Base-by-base conservation (phyloP, 768 basidiomycete genomes). In the Hericium erinaceus region DNA sequence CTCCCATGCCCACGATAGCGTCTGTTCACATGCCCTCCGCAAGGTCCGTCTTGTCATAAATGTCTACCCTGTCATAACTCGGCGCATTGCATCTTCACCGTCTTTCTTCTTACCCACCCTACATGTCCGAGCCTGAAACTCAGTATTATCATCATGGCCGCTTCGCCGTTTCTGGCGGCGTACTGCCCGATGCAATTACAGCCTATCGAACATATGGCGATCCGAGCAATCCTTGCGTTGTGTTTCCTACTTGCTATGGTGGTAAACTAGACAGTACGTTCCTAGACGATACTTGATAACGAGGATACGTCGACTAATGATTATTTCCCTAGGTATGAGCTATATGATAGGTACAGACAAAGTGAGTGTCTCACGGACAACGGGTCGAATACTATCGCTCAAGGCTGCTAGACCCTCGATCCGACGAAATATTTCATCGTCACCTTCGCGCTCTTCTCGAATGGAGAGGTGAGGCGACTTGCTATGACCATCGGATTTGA, bases 241-340 rank as follows among this genome's bases (percentile, higher is more conserved):
- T 83, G 13, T 81, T 78, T 63, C 80, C 81, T 11, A 80, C 80
- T 9, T 81, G 76, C 61, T 83, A 80, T 62, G 80, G 80, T 0
- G 80, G 68, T 20, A 76, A 76, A 41, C 71, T 84, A 4, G 79
- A 78, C 62, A 73, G 80, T 80, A 61, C 57, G 76, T 68, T 57
- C 7, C 10, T 13, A 1, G 6, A 18, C 48, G 9, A 50, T 52
- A 16, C 48, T 16, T 33, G 33, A 33, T 7, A 8, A 33, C 8
- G 33, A 33, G 9, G 6, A 33, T 9, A 8, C 7, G 33, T 33
- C 7, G 33, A 33, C 33, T 33, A 33, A 33, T 10, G 7, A 6
- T 2, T 26, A 6, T 39, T 56, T 57, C 67, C 12, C 37, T 65
- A 79, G 79, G 73, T 61, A 78, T 77, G 60, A 61, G 68, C 15